These are phyloP conservation scores for Trichaptum fuscoviolaceum DNA, from an alignment of 768 basidiomycete species.

Conservation along the genomic window DNA sequence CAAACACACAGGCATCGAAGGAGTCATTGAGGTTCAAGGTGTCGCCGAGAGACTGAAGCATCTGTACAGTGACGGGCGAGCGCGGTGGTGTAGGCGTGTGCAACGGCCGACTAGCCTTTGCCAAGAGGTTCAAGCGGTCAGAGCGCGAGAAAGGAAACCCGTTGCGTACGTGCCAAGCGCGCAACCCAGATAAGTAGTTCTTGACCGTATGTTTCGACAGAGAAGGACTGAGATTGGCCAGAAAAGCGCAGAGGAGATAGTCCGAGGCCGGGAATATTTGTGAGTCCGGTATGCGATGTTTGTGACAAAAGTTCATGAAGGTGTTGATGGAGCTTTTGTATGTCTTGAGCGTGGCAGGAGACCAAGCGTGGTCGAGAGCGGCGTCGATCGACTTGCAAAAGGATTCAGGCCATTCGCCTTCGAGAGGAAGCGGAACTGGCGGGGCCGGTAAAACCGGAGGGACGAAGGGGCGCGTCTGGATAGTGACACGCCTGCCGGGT, in stretches of 20 bases:
- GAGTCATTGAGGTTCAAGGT: constrained; percentile 5
- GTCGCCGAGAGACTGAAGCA: constrained; percentile 18
- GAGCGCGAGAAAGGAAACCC: not conserved
- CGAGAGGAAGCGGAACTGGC: too few relatives aligned
- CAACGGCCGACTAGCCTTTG: constrained; percentile 20
- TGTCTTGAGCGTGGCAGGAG: constrained; percentile 9
- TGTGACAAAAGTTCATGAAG: constrained; percentile 20
- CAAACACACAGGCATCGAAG: constrained; percentile 21
- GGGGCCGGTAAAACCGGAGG: too few relatives aligned
- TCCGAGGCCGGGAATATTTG: constrained; percentile 21
- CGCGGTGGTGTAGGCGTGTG: constrained; percentile 15
- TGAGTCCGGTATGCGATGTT: constrained; percentile 10
- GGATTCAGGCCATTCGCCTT: too few relatives aligned
- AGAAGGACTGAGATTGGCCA: constrained; percentile 14
- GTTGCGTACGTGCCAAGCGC: not conserved
- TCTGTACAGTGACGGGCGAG: constrained; percentile 17
- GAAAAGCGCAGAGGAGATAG: constrained; percentile 26
- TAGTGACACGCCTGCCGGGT: too few relatives aligned
- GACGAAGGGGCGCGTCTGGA: too few relatives aligned
- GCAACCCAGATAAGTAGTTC: constrained; percentile 18
- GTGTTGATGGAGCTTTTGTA: constrained; percentile 2
- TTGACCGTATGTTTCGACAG: constrained; percentile 10
- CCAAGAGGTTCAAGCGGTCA: constrained; percentile 16
- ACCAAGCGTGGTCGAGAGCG: not conserved
- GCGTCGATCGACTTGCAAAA: too few relatives aligned